phyloP scores from a whole-genome alignment of 495 filamentous ascomycete genomes.

The Hypoxylon trugodes region DNA sequence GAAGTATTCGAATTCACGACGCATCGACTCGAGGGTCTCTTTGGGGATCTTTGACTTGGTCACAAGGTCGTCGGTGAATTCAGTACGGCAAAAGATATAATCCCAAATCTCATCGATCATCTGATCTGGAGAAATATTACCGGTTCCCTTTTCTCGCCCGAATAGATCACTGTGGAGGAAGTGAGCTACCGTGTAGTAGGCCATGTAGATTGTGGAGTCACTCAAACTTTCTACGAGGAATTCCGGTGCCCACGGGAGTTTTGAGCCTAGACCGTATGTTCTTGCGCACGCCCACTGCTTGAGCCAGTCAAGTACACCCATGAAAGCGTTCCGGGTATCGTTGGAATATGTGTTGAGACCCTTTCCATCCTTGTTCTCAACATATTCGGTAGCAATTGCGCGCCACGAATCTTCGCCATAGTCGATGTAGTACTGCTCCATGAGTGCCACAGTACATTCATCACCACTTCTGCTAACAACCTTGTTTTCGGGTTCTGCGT shows the following conservation, averaged over 20 bases:
- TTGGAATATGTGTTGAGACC: slow-evolving; percentile 79
- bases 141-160: slow-evolving; percentile 72
- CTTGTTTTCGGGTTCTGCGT: slow-evolving; percentile 89
- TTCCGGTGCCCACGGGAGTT: slow-evolving; percentile 92
- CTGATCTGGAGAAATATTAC: slow-evolving; percentile 76
- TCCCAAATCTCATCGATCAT: slow-evolving; percentile 98
- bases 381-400: slow-evolving; percentile 72
- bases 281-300: slow-evolving; percentile 95
- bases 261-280: slow-evolving; percentile 91
- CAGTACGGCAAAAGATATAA: slow-evolving; percentile 75
- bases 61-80: slow-evolving; percentile 68
- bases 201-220: slow-evolving; percentile 94
- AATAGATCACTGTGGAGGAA: slow-evolving; percentile 81
- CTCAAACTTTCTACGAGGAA: slow-evolving; percentile 92
- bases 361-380: slow-evolving; percentile 67
- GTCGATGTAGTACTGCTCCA: slow-evolving; percentile 97
- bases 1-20: slow-evolving; percentile 94
- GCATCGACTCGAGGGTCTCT: slow-evolving; percentile 76
- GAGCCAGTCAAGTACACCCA: slow-evolving; percentile 86
- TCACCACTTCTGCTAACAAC: slow-evolving; percentile 89
- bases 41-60: slow-evolving; percentile 71
- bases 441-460: slow-evolving; percentile 88
- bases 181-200: slow-evolving; percentile 95
- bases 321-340: slow-evolving; percentile 85
- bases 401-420: slow-evolving; percentile 66